These are phyloP conservation scores for Mesotaenium endlicherianum DNA, from an alignment of 139 green algal genomes.

Conservation along the genomic window DNA sequence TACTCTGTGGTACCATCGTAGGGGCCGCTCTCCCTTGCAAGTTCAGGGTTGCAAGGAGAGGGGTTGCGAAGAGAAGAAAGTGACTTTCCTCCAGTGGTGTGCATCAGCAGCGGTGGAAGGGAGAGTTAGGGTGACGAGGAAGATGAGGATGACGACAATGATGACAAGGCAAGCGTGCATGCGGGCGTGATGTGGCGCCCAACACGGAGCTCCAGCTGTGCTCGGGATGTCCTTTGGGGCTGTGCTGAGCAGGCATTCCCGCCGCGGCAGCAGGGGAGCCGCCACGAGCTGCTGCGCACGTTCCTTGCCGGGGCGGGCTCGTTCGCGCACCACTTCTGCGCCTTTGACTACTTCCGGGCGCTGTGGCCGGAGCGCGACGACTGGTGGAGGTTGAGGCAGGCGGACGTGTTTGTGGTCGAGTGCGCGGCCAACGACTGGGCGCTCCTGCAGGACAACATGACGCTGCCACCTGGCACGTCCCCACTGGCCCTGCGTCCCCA, in stretches of 20 bases:
- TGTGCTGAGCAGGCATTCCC: neutral
- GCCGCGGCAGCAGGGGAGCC: neutral
- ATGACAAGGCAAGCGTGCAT: too few species aligned
- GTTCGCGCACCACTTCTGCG: conserved; percentile 5
- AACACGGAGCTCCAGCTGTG: neutral
- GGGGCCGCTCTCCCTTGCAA: neutral
- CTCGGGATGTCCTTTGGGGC: neutral
- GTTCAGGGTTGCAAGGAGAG: neutral
- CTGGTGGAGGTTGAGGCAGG: neutral
- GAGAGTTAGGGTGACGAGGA: too few species aligned
- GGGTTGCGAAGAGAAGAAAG: too few species aligned
- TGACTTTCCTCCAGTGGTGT: neutral
- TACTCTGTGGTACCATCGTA: neutral
- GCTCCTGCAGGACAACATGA: conserved; percentile 5
- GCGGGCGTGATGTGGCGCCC: neutral
- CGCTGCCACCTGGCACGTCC: neutral
- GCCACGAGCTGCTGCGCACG: neutral
- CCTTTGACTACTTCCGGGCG: neutral
- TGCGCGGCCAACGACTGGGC: conserved; percentile 19
- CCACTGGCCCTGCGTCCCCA: too few species aligned
- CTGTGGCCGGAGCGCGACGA: neutral
- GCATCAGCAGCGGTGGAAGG: neutral
- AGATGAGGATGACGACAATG: too few species aligned
- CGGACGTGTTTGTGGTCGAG: conserved; percentile 17
- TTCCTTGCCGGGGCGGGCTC: conserved; percentile 16